phyloP scores from a whole-genome alignment of 768 basidiomycete species.

The Boletus pseudopeckii region DNA sequence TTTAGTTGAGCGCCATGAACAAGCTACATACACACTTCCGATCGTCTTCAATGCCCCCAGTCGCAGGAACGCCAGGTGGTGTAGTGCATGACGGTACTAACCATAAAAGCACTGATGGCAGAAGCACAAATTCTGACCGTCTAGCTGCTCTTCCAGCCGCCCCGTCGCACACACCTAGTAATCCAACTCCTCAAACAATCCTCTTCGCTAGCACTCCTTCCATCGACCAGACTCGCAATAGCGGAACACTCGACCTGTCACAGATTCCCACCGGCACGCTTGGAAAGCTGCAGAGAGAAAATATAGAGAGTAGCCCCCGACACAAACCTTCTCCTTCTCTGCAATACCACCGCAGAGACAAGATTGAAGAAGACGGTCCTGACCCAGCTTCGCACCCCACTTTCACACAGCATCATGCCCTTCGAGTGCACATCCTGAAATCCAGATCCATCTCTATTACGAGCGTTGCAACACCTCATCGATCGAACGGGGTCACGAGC shows the following conservation, averaged over 20 bases:
- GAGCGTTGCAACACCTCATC: constrained; percentile 18
- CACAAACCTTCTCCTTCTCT: not conserved
- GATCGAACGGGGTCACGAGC: constrained; percentile 36
- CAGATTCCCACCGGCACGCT: not conserved
- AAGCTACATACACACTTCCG: too few species aligned
- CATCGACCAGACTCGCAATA: not conserved
- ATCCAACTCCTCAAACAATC: not conserved
- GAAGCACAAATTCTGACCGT: not conserved
- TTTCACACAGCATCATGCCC: not conserved
- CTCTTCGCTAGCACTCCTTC: not conserved
- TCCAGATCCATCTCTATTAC: not conserved
- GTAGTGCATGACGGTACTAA: not conserved
- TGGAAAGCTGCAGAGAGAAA: not conserved
- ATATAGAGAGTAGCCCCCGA: not conserved
- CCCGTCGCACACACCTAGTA: not conserved
- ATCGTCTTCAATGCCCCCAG: not conserved
- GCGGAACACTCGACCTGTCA: not conserved
- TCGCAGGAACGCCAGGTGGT: too few species aligned
- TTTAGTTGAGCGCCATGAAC: not conserved
- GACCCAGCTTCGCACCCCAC: not conserved
- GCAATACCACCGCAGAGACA: not conserved
- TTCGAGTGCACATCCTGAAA: not conserved
- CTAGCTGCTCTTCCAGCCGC: not conserved
- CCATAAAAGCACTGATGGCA: not conserved
- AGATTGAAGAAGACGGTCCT: not conserved